Base-by-base conservation (phyloP, 345 rosid genomes). In the Brassica carinata region DNA sequence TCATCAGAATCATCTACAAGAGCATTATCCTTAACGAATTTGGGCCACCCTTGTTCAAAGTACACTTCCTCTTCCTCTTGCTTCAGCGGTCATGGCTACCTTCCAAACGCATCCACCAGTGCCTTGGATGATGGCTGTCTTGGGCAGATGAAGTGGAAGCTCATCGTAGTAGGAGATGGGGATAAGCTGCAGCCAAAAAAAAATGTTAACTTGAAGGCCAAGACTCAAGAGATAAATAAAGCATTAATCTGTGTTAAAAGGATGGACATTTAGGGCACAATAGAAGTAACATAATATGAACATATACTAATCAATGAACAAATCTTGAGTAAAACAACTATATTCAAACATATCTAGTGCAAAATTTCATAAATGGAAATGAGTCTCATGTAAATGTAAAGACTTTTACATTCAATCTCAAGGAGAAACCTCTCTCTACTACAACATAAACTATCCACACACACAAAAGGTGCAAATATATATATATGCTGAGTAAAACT, bases 21-120 rank as follows among this genome's bases (percentile, higher is more conserved):
- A 31, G 27, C 34, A 7, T 79, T 67, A 5, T 79, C 82, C 31
- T 33, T 19, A 11, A 73, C 78, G 15, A 73, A 79, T 45, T 57
- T 73, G 67, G 74, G 0, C 78, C 78, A 79, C 0, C 78, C 82
- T 67, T 73, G 8, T 6, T 1, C 69, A 5, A 79, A 67, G 23
- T 10, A 30, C 55, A 67, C 64, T 51, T 73, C 69, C 11, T 30
- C 30, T 58, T 1, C n/a, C 65, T 59, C 64, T 53, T n/a, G 34
- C 51, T 57, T 72, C 18, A 1, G 1, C 55, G 9, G 23, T 19
- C 36, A 74, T 58, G 0, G 14, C 19, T 5, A 79, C 64, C 0
- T 73, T 67, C 82, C 82, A 79, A 58, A 64, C 1, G 69, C 78
- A 2, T 73, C 82, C 82, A 8, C 64, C 30, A 15, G 69, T 29